These are phyloP conservation scores for Candida argentea DNA, from an alignment of 805 yeast genomes.

Conservation along the genomic window DNA sequence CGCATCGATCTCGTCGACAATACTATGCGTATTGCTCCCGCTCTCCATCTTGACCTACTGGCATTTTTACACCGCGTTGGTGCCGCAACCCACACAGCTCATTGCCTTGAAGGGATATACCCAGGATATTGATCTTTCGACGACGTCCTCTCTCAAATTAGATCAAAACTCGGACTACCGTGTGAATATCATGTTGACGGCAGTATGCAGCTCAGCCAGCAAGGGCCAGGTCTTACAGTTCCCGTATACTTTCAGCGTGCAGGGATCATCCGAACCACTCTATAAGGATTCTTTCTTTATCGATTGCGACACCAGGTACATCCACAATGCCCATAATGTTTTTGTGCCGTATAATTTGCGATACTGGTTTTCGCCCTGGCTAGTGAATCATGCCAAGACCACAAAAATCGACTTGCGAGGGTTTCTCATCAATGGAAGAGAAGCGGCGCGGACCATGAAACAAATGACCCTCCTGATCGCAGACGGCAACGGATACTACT, in stretches of 20 bases:
- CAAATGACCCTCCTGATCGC: background rate
- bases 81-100: slow-evolving; percentile 15
- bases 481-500: background rate
- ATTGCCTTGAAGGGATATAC: slow-evolving; percentile 8
- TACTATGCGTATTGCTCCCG: slow-evolving; percentile 23
- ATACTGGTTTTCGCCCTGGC: slow-evolving; percentile 26
- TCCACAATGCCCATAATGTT: slow-evolving; percentile 20
- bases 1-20: slow-evolving; percentile 8
- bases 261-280: background rate
- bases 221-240: slow-evolving; percentile 1
- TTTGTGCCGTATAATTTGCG: slow-evolving; percentile 26
- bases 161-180: slow-evolving; percentile 12
- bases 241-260: background rate
- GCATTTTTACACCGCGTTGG: slow-evolving; percentile 22
- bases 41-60: slow-evolving; percentile 24
- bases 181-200: slow-evolving; percentile 12
- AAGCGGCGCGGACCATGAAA: slow-evolving; percentile 1
- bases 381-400: slow-evolving; percentile 12
- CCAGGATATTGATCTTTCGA: background rate
- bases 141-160: slow-evolving; percentile 1
- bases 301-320: slow-evolving; percentile 21
- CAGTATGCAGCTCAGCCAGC: slow-evolving; percentile 13
- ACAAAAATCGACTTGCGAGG: slow-evolving; percentile 6
- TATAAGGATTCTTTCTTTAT: slow-evolving; percentile 7
- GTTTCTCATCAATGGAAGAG: slow-evolving; percentile 3